Evolutionary conservation across 495 filamentous ascomycete species (phyloP).

Genomic region (Podospora pseudocomata): DNA sequence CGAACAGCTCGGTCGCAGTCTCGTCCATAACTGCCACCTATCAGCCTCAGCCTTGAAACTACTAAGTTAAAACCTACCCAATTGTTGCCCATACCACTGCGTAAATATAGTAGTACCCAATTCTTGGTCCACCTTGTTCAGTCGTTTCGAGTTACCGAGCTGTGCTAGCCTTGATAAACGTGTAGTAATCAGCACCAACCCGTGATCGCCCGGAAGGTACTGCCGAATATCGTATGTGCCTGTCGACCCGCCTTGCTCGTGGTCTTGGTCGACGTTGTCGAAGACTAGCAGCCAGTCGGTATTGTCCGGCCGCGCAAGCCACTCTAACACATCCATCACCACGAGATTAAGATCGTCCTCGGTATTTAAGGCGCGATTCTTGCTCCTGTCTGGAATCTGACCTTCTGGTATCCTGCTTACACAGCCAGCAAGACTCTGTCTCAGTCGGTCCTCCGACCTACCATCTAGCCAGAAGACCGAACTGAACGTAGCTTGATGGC

Average conservation of each 20-base stretch:
- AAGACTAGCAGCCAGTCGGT: conserved; percentile 39
- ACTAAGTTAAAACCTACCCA: conserved; percentile 13
- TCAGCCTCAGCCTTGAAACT: conserved; percentile 1
- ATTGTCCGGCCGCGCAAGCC: conserved; percentile 38
- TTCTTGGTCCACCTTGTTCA: conserved; percentile 15
- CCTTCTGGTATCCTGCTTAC: conserved; percentile 28
- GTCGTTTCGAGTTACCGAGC: conserved; percentile 15
- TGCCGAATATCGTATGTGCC: conserved; percentile 33
- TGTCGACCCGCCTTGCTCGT: conserved; percentile 25
- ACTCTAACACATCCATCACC: conserved; percentile 30
- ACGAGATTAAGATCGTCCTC: conserved; percentile 29
- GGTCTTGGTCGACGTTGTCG: conserved; percentile 41
- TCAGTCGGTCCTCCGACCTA: conserved; percentile 33
- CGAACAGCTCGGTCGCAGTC: no score
- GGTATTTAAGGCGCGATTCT: conserved; percentile 11
- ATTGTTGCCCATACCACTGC: conserved; percentile 10
- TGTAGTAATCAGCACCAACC: conserved; percentile 42
- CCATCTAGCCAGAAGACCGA: conserved; percentile 32
- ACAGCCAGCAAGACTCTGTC: conserved; percentile 30
- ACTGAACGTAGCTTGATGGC: conserved; percentile 20
- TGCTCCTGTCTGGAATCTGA: conserved; percentile 23
- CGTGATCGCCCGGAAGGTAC: conserved; percentile 40
- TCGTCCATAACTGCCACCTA: background rate
- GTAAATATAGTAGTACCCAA: conserved; percentile 18
- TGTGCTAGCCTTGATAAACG: conserved; percentile 21